Conservation (phyloP, 306 rosid genomes). For the Glycine soja region DNA sequence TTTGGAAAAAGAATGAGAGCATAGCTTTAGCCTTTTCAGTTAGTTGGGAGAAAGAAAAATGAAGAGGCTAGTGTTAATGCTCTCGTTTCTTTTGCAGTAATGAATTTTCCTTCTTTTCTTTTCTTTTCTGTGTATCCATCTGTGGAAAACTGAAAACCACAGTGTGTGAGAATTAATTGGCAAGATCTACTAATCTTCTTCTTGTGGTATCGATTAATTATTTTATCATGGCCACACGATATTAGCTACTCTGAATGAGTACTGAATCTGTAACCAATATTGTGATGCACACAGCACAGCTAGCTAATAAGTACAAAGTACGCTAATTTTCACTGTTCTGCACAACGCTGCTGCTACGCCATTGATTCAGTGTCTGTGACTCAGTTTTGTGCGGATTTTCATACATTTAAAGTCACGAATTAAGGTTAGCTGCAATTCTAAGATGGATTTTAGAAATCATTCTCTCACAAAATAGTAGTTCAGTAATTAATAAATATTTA, state of each 20-base stretch:
- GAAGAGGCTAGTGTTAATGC: slow-evolving; percentile 77
- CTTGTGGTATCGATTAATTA: slow-evolving; percentile 1
- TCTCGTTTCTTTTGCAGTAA: slow-evolving; percentile 61
- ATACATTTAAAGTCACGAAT: slow-evolving; percentile 1
- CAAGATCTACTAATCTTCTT: slow-evolving; percentile 18
- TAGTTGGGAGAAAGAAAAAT: slow-evolving; percentile 2
- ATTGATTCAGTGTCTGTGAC: slow-evolving; percentile 50
- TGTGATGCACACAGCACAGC: slow-evolving; percentile 15
- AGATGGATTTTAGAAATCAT: neutral
- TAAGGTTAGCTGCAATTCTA: neutral
- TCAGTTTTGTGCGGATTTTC: slow-evolving; percentile 50
- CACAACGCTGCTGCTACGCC: slow-evolving; percentile 39
- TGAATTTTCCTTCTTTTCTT: neutral
- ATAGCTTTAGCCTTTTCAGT: slow-evolving; percentile 75
- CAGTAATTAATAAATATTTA: neutral
- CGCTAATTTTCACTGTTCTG: slow-evolving; percentile 29
- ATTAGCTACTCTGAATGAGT: neutral
- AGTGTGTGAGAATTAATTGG: slow-evolving; percentile 51
- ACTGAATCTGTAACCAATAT: slow-evolving; percentile 32
- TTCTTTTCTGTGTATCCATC: slow-evolving; percentile 35
- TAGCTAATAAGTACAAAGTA: slow-evolving; percentile 46
- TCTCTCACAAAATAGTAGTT: neutral
- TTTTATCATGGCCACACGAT: slow-evolving; percentile 36
- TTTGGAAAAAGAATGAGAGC: slow-evolving; percentile 67
- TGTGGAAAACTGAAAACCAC: slow-evolving; percentile 43